phyloP scores from a whole-genome alignment of 176 grass and related monocot genomes.

The Zea luxurians region DNA sequence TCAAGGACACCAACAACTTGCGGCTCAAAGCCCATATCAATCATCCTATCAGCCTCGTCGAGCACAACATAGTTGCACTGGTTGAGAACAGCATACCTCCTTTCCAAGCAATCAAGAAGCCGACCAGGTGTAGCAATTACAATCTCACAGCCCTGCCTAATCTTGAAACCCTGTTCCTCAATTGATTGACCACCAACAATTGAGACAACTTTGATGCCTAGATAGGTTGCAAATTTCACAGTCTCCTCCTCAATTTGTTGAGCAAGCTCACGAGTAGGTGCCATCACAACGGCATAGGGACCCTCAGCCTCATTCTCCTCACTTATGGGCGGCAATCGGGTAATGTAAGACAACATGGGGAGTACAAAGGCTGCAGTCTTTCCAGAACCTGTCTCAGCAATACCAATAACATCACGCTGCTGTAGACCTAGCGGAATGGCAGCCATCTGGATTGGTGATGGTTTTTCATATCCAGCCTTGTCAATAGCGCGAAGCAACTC shows the following conservation, averaged over 20 bases:
- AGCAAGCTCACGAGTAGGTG: conserved; percentile 92
- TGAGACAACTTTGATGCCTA: conserved; percentile 93
- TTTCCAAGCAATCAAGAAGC: conserved; percentile 93
- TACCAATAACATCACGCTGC: conserved; percentile 95
- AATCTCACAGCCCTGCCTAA: conserved; percentile 93
- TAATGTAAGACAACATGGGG: conserved; percentile 94
- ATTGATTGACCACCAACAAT: conserved; percentile 97
- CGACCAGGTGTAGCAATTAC: conserved; percentile 95
- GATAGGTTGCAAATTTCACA: conserved; percentile 89
- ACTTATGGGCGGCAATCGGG: conserved; percentile 76
- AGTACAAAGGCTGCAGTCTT: conserved; percentile 97
- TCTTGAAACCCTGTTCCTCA: conserved; percentile 94
- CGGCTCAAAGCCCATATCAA: conserved; percentile 98
- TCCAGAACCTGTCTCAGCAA: conserved; percentile 93
- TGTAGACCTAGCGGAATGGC: conserved; percentile 91
- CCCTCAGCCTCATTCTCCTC: conserved; percentile 97
- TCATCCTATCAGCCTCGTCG: conserved; percentile 98
- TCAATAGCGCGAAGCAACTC: conserved; percentile 82
- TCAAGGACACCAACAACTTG: conserved; percentile 96
- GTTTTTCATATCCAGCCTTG: conserved; percentile 81
- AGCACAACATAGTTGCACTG: conserved; percentile 98
- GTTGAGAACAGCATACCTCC: conserved; percentile 92
- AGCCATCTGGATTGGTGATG: conserved; percentile 94
- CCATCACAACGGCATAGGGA: conserved; percentile 97
- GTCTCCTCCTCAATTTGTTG: conserved; percentile 99